phyloP scores from a whole-genome alignment of 805 yeast genomes.

The Monosporozyma servazzii region DNA sequence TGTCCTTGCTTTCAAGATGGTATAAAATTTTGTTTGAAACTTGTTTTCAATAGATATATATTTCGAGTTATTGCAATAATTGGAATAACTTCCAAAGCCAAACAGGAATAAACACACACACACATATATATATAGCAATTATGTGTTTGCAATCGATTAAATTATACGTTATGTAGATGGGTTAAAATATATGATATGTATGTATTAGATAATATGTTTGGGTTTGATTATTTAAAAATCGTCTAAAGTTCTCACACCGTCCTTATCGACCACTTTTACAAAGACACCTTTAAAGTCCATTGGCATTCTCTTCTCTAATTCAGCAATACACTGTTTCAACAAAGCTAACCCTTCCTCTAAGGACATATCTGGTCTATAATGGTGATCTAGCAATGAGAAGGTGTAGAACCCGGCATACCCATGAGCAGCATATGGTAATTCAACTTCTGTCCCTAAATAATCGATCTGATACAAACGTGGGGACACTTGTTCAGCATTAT shows the following conservation, averaged over 20 bases:
- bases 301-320: constrained; percentile 60
- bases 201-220: not conserved
- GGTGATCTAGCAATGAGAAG: constrained; percentile 81
- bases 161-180: not conserved
- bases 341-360: constrained; percentile 71
- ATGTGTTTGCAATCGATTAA: not conserved
- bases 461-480: constrained; percentile 84
- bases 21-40: no score
- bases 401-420: constrained; percentile 98
- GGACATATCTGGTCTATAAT: constrained; percentile 68
- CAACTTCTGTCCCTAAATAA: constrained; percentile 84
- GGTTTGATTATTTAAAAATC: constrained; percentile 12
- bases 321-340: constrained; percentile 63
- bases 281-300: constrained; percentile 85
- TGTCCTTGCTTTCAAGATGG: constrained; percentile 6
- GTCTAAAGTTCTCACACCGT: constrained; percentile 40
- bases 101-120: no score
- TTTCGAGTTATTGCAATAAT: no score
- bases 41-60: constrained; percentile 9
- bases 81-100: no score
- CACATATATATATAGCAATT: no score
- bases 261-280: constrained; percentile 57
- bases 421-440: constrained; percentile 93
- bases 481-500: constrained; percentile 34
- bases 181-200: not conserved